Conservation (phyloP, 495 filamentous ascomycete species). For the Neurospora intermedia region DNA sequence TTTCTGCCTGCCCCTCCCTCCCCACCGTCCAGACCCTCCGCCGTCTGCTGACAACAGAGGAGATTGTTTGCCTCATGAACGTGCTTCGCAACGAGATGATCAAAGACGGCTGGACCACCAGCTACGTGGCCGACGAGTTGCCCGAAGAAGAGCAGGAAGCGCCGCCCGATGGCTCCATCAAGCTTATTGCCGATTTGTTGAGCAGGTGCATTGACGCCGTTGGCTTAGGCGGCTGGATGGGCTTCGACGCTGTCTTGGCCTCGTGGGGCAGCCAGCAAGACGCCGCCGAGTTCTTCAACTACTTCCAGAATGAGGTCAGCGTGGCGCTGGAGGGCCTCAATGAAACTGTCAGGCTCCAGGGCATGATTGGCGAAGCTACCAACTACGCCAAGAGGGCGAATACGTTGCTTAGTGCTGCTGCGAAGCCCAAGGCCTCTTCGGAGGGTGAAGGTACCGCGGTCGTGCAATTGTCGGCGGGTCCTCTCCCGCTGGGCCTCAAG, state of each 20-base stretch:
- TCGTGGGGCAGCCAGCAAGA: conserved; percentile 31
- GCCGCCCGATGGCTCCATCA: conserved; percentile 43
- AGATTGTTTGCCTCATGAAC: conserved; percentile 62
- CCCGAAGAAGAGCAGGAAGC: conserved; percentile 39
- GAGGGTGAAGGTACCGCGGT: neutral
- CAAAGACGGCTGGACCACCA: conserved; percentile 57
- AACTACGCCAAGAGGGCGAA: conserved; percentile 47
- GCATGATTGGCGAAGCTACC: conserved; percentile 59
- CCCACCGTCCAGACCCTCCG: conserved; percentile 53
- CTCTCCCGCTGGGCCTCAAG: conserved; percentile 64
- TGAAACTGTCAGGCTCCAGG: conserved; percentile 58
- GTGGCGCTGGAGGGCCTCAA: conserved; percentile 67
- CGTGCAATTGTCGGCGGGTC: conserved; percentile 11
- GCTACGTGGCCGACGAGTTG: conserved; percentile 42
- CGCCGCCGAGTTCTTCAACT: conserved; percentile 50
- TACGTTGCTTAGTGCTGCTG: conserved; percentile 4
- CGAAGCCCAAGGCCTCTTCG: conserved; percentile 2
- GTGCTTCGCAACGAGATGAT: conserved; percentile 57
- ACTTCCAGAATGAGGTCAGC: conserved; percentile 63
- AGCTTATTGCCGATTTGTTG: conserved; percentile 54
- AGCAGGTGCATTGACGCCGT: conserved; percentile 73
- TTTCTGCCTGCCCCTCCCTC: conserved; percentile 49
- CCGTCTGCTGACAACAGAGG: conserved; percentile 49
- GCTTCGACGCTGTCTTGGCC: conserved; percentile 41
- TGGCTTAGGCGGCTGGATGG: conserved; percentile 73